A percentile compares a stretch with the other conserved stretches of the same genome.
These are phyloP conservation scores for Andrographis paniculata DNA, from an alignment of 305 asterid genomes.

Conservation along the genomic window DNA sequence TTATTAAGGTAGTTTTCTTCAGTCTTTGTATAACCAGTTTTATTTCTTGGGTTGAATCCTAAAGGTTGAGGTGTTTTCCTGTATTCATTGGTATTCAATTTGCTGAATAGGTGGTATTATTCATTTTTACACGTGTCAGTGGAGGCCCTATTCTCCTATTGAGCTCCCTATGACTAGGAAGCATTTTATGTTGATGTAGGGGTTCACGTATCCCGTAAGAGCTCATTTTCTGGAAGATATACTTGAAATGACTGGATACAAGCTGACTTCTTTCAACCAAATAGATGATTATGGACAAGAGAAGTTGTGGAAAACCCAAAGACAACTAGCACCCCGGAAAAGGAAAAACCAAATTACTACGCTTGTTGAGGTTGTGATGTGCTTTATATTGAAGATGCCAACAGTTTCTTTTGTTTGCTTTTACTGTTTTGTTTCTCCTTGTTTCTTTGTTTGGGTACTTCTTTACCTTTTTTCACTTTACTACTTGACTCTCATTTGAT, in stretches of 20 bases:
- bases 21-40: background rate
- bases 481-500: too few relatives aligned
- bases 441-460: too few relatives aligned
- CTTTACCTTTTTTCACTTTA: too few relatives aligned
- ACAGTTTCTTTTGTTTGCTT: background rate
- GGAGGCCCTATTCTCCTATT: conserved; percentile 1
- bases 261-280: conserved; percentile 91
- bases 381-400: background rate
- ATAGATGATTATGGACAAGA: conserved; percentile 97
- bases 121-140: conserved; percentile 5
- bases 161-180: background rate
- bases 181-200: conserved; percentile 46
- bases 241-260: conserved; percentile 87
- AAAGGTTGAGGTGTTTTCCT: conserved; percentile 1
- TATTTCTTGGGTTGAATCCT: conserved; percentile 4
- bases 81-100: background rate
- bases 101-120: too few relatives aligned
- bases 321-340: conserved; percentile 80
- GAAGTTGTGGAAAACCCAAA: conserved; percentile 95
- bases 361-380: conserved; percentile 70
- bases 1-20: conserved; percentile 11
- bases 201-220: conserved; percentile 93
- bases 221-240: conserved; percentile 87
- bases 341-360: conserved; percentile 84
- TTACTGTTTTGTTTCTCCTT: too few relatives aligned